These are phyloP conservation scores for Trichophyton schoenleinii DNA, from an alignment of 2,329 filamentous ascomycete species.

Conservation along the genomic window DNA sequence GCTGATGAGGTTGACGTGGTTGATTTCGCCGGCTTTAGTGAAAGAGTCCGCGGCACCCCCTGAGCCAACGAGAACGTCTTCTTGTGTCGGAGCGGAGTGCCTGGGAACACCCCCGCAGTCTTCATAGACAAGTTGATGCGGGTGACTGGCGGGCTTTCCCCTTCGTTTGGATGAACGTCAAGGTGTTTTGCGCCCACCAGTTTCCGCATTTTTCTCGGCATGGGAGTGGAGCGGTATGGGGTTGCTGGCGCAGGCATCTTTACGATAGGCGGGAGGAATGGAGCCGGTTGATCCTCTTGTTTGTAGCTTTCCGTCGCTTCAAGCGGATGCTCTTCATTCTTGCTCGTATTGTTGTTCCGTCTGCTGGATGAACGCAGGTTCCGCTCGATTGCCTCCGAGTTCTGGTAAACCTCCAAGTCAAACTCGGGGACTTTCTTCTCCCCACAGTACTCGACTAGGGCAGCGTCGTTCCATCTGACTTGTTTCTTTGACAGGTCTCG, in stretches of 20 bases:
- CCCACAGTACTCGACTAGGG: constrained; percentile 6
- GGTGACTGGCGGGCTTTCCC: not conserved
- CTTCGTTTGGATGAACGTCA: not conserved
- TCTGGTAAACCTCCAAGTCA: constrained; percentile 11
- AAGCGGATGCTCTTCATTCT: constrained; percentile 14
- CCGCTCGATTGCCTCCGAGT: constrained; percentile 6
- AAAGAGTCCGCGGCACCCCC: not conserved
- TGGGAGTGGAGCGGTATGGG: constrained; percentile 13
- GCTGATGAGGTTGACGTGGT: not conserved
- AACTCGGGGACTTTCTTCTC: constrained; percentile 15
- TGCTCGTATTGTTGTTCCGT: constrained; percentile 14
- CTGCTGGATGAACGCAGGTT: constrained; percentile 16
- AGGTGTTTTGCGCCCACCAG: constrained; percentile 7
- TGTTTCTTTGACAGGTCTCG: constrained; percentile 17
- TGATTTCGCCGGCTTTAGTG: not conserved
- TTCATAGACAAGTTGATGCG: constrained; percentile 1
- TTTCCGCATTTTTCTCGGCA: constrained; percentile 11
- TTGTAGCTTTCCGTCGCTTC: constrained; percentile 8
- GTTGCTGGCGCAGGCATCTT: constrained; percentile 18
- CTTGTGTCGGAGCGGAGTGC: constrained; percentile 1
- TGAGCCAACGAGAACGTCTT: not conserved
- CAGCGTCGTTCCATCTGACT: constrained; percentile 3
- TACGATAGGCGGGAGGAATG: constrained; percentile 11
- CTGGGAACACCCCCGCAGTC: not conserved
- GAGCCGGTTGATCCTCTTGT: not conserved